phyloP scores from a whole-genome alignment of 2,329 filamentous ascomycete genomes.

The Colletotrichum musicola region DNA sequence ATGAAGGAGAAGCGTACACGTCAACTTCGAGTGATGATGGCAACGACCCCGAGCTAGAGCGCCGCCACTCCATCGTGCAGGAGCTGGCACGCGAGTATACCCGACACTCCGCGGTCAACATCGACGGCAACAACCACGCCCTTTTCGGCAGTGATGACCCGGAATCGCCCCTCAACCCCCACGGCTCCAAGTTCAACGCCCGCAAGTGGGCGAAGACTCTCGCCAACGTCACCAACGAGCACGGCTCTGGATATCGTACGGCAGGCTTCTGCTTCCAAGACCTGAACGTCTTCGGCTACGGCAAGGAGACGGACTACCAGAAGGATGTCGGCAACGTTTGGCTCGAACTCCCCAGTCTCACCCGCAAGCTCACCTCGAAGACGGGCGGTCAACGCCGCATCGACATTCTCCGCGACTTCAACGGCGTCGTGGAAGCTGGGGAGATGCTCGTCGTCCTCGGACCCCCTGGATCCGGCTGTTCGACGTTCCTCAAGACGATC shows the following conservation, averaged over 20 bases:
- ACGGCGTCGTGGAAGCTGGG: constrained; percentile 64
- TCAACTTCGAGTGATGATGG: constrained; percentile 28
- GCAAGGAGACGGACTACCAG: constrained; percentile 57
- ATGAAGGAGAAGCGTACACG: constrained; percentile 17
- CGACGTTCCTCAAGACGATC: constrained; percentile 76
- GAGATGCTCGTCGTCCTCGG: constrained; percentile 71
- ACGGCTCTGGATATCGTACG: constrained; percentile 45
- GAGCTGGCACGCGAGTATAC: constrained; percentile 43
- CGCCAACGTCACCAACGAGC: constrained; percentile 42
- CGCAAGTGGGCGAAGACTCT: constrained; percentile 52
- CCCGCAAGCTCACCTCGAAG: constrained; percentile 48
- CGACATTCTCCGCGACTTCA: constrained; percentile 63
- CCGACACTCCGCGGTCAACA: constrained; percentile 37
- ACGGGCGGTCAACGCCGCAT: constrained; percentile 49
- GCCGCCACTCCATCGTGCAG: constrained; percentile 42
- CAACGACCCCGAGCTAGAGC: constrained; percentile 38
- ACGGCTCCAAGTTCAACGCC: constrained; percentile 63
- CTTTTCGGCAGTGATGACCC: constrained; percentile 49
- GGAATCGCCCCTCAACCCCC: constrained; percentile 62
- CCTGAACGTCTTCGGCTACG: constrained; percentile 57
- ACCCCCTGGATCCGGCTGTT: constrained; percentile 68
- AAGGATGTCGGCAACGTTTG: constrained; percentile 55
- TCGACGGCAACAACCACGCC: constrained; percentile 42
- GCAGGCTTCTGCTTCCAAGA: constrained; percentile 55
- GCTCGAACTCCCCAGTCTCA: constrained; percentile 45